Conservation (phyloP, 257 asterid species). For the Scutellaria minor region DNA sequence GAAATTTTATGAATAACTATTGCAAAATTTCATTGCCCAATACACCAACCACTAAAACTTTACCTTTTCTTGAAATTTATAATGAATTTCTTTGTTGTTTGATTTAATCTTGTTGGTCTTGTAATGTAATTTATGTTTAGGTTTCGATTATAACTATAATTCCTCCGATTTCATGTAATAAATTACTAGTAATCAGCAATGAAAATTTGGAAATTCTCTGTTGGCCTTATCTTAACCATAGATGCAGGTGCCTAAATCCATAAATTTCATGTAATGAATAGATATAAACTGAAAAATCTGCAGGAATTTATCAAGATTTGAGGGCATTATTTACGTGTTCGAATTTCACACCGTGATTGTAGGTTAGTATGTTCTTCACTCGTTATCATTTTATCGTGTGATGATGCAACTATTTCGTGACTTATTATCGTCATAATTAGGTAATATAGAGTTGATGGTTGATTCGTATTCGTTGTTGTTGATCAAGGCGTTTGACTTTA, state of each 20-base stretch:
- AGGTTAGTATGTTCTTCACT: background rate
- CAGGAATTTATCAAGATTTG: slow-evolving; percentile 3
- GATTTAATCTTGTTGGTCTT: slow-evolving; percentile 19
- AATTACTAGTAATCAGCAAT: background rate
- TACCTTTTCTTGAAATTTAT: background rate
- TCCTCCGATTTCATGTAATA: slow-evolving; percentile 6
- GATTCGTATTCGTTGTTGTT: background rate
- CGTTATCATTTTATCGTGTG: background rate
- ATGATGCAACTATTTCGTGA: background rate
- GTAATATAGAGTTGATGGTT: slow-evolving; percentile 18
- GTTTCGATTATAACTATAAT: slow-evolving; percentile 13
- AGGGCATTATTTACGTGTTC: background rate
- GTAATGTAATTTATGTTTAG: background rate
- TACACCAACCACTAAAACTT: background rate
- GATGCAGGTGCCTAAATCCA: slow-evolving; percentile 2
- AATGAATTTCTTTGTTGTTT: background rate
- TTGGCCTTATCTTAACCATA: background rate
- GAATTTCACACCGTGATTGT: background rate
- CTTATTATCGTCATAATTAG: background rate
- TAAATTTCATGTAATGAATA: background rate
- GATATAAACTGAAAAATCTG: background rate
- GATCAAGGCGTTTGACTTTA: slow-evolving; percentile 25
- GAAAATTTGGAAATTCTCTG: background rate
- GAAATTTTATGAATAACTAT: background rate
- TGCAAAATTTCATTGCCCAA: background rate